A percentile compares a stretch with the other conserved stretches of the same genome.
Evolutionary conservation across 768 basidiomycete species (phyloP).

Genomic region (Trametes cubensis): DNA sequence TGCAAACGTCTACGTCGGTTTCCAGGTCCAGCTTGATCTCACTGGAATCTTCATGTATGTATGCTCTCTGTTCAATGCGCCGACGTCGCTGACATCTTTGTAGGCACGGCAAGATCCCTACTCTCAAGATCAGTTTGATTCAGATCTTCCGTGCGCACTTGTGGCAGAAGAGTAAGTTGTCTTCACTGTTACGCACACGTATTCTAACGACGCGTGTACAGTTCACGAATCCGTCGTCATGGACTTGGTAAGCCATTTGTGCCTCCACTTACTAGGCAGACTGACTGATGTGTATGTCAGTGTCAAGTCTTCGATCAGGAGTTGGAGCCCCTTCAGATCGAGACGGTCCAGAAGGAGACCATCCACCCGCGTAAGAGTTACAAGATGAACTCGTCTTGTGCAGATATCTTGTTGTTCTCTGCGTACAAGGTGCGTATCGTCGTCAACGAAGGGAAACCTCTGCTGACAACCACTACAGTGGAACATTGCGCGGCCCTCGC

Average conservation of each 20-base stretch:
- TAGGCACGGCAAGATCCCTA: slow-evolving; percentile 98
- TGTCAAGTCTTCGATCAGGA: slow-evolving; percentile 99
- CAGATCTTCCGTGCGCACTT: slow-evolving; percentile 99
- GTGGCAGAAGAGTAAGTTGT: slow-evolving; percentile 94
- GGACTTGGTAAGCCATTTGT: slow-evolving; percentile 64
- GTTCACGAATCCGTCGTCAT: slow-evolving; percentile 92
- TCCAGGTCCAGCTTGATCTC: slow-evolving; percentile 98
- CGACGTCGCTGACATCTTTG: slow-evolving; percentile 11
- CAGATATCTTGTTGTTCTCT: slow-evolving; percentile 96
- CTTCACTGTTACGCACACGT: slow-evolving; percentile 28
- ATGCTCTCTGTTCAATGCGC: background rate
- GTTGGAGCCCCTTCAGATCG: slow-evolving; percentile 95
- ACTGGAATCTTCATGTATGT: slow-evolving; percentile 92
- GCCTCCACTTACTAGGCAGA: background rate
- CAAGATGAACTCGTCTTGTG: slow-evolving; percentile 99
- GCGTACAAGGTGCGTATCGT: slow-evolving; percentile 67
- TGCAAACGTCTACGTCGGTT: slow-evolving; percentile 99
- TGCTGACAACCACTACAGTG: slow-evolving; percentile 52
- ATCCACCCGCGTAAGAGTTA: slow-evolving; percentile 99
- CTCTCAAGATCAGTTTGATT: slow-evolving; percentile 97
- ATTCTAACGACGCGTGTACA: slow-evolving; percentile 33
- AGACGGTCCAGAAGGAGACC: slow-evolving; percentile 99
- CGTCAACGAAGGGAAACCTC: background rate
- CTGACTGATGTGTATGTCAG: slow-evolving; percentile 39
- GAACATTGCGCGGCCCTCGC: slow-evolving; percentile 96